A percentile compares a stretch with the other conserved stretches of the same genome.
Conservation (phyloP, 2,329 filamentous ascomycete species). For the Apiospora pterosperma region DNA sequence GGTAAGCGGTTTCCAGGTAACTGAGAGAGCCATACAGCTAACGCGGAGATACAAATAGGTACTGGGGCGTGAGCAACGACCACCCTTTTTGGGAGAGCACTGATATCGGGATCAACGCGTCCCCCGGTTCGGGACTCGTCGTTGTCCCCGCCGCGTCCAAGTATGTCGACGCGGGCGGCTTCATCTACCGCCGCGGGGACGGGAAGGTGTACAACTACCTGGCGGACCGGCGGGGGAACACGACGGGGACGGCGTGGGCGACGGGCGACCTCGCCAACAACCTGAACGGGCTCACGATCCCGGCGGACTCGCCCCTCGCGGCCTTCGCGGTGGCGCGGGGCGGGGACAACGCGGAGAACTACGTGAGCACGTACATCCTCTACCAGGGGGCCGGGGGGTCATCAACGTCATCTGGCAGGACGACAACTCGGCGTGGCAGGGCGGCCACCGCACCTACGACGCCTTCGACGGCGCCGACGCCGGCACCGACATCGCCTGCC, state of each 20-base stretch:
- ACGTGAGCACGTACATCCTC: slow-evolving; percentile 19
- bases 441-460: slow-evolving; percentile 8
- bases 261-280: background rate
- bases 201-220: slow-evolving; percentile 16
- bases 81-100: slow-evolving; percentile 8
- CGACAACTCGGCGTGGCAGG: slow-evolving; percentile 17
- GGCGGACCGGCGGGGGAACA: slow-evolving; percentile 11
- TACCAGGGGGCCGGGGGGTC: slow-evolving; percentile 15
- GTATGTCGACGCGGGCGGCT: slow-evolving; percentile 12
- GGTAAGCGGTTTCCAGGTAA: too few species aligned
- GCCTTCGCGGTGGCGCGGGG: slow-evolving; percentile 18
- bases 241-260: slow-evolving; percentile 13
- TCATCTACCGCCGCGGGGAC: slow-evolving; percentile 16
- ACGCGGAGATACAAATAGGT: too few species aligned
- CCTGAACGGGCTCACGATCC: slow-evolving; percentile 9
- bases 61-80: background rate
- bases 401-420: slow-evolving; percentile 20
- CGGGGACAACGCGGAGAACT: slow-evolving; percentile 13
- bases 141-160: slow-evolving; percentile 13
- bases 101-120: slow-evolving; percentile 11
- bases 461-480: slow-evolving; percentile 13
- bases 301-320: slow-evolving; percentile 13
- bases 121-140: slow-evolving; percentile 11
- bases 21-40: too few species aligned
- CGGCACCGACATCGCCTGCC: slow-evolving; percentile 16